Evolutionary conservation across 2,329 filamentous ascomycete genomes (phyloP), one percentile per base, ranked within the genome.

Genomic region (Emericellopsis atlantica): DNA sequence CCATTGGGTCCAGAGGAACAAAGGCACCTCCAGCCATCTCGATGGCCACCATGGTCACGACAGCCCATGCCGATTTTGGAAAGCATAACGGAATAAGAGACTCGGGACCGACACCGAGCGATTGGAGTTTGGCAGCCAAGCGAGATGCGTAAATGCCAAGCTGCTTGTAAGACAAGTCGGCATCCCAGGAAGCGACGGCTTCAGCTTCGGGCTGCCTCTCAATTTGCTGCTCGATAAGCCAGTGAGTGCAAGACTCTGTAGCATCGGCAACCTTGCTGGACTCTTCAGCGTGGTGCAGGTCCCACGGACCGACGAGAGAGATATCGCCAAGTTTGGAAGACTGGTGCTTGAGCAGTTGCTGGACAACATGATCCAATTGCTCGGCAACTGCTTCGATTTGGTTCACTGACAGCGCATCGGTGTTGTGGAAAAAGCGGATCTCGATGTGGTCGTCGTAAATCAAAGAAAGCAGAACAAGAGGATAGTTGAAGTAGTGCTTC

Each of bases 151-250:
- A 21, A 14, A 9, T 9, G 3, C 32, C 32, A 10, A 35, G 18
- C 22, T 67, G 55, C 36, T 51, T 42, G 41, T 67, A 67, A 6
- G 62, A 64, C 41, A 65, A 56, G 38, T 50, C 44, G 16, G 62
- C 64, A 43, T 68, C 65, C 62, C 62, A 67, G 2, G 64, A 63
- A 36, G 60, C 49, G 23, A 68, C 54, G 16, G 65, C 65, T 14
- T 8, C 12, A 4, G 51, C 50, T 12, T 49, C 41, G 0, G 65
- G 62, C 4, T 24, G 40, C 32, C 22, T 18, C 14, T 22, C 16
- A 4, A 40, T 40, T 12, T 45, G 43, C 26, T 40, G 15, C 3
- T 33, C 8, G 11, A 45, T 33, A 11, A 40, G 40, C n/a, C 34
- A 22, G 18, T 45, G 40, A 4, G 40, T 14, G n/a, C 23, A 36